These are phyloP conservation scores for Malus hybrid DNA, from an alignment of 331 rosid genomes.

Conservation along the genomic window DNA sequence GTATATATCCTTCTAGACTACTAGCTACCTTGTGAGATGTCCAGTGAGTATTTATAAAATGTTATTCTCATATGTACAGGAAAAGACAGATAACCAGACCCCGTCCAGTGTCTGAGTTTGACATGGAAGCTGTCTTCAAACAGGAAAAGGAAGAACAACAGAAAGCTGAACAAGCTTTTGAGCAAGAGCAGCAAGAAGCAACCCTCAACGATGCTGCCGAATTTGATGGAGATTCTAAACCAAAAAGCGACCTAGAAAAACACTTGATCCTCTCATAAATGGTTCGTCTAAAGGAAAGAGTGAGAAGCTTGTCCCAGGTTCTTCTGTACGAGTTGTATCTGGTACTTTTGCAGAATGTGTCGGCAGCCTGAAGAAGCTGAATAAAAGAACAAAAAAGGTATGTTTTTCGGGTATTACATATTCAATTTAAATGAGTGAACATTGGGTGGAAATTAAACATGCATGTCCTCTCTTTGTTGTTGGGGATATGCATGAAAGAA, in stretches of 20 bases:
- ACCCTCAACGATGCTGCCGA: slow-evolving; percentile 16
- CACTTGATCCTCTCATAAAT: slow-evolving; percentile 21
- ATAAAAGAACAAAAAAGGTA: slow-evolving; percentile 60
- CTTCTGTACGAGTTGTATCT: slow-evolving; percentile 56
- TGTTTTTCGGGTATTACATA: slow-evolving; percentile 6
- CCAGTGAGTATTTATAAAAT: slow-evolving; percentile 8
- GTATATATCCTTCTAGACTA: not conserved
- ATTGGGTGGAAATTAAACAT: not conserved
- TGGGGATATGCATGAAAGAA: not conserved
- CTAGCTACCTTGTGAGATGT: not conserved
- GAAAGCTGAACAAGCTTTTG: slow-evolving; percentile 53
- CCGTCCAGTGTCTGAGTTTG: slow-evolving; percentile 52
- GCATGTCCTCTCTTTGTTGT: not conserved
- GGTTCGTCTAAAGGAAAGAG: slow-evolving; percentile 19
- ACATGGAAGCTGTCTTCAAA: slow-evolving; percentile 65
- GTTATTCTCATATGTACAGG: slow-evolving; percentile 32
- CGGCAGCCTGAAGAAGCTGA: slow-evolving; percentile 82
- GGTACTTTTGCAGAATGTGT: slow-evolving; percentile 70
- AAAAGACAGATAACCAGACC: slow-evolving; percentile 80
- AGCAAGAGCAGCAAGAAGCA: slow-evolving; percentile 47
- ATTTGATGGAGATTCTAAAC: slow-evolving; percentile 28
- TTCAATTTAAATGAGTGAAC: slow-evolving; percentile 2
- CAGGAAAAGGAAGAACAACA: slow-evolving; percentile 77
- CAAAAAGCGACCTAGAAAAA: slow-evolving; percentile 36
- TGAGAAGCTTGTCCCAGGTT: slow-evolving; percentile 47